A percentile compares a stretch with the other conserved stretches of the same genome.
phyloP scores from a whole-genome alignment of 352 stramenopile species.

The Phytophthora kernoviae region DNA sequence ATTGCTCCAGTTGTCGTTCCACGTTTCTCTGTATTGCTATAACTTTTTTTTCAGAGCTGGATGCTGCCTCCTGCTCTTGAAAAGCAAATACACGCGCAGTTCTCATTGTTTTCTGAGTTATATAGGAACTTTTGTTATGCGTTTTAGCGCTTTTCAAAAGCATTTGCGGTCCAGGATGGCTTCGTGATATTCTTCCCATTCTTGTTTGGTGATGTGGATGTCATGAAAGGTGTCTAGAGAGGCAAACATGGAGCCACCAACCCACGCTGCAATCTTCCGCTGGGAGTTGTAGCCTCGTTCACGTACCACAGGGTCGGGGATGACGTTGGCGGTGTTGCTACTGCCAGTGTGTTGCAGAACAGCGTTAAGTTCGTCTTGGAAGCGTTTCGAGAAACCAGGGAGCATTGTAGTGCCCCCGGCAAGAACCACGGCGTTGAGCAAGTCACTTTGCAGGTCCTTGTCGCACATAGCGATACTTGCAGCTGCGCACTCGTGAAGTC shows the following conservation, averaged over 20 bases:
- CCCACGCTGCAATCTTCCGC: constrained; percentile 85
- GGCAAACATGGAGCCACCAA: constrained; percentile 90
- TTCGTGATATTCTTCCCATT: constrained; percentile 91
- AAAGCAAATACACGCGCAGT: constrained; percentile 25
- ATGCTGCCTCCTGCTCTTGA: constrained; percentile 23
- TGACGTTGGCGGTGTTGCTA: constrained; percentile 47
- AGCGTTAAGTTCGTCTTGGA: constrained; percentile 67
- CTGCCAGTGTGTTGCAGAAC: constrained; percentile 26
- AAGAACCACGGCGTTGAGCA: constrained; percentile 79
- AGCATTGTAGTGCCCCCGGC: constrained; percentile 88
- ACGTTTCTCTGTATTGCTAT: constrained; percentile 31
- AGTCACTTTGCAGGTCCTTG: constrained; percentile 82
- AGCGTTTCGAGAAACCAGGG: constrained; percentile 79
- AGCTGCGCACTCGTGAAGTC: constrained; percentile 84
- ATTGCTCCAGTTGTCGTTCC: constrained; percentile 30
- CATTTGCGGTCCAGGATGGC: constrained; percentile 86
- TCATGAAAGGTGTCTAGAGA: constrained; percentile 88
- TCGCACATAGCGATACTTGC: constrained; percentile 90
- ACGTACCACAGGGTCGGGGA: constrained; percentile 78
- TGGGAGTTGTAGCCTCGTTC: constrained; percentile 90
- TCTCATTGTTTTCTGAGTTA: background rate
- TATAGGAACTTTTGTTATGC: background rate
- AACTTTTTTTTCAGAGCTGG: constrained; percentile 14
- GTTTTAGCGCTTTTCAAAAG: constrained; percentile 44
- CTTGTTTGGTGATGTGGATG: constrained; percentile 88